Conservation (phyloP, 2,329 filamentous ascomycete species). For the Dryadomyces sulphureus region DNA sequence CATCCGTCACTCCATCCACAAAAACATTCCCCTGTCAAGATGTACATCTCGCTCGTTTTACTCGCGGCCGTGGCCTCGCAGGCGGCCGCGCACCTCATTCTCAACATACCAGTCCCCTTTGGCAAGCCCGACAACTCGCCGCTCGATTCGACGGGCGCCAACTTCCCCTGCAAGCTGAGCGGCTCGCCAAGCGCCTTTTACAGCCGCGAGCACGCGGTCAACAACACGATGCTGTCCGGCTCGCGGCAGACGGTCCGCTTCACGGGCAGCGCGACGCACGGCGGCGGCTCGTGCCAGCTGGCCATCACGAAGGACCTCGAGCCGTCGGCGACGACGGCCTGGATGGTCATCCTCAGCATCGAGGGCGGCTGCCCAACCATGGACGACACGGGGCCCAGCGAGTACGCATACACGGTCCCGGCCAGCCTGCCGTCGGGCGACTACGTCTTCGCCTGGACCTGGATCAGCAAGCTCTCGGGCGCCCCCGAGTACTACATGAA, state of each 20-base stretch:
- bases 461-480: constrained; percentile 41
- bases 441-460: constrained; percentile 46
- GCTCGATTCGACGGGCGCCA: constrained; percentile 9
- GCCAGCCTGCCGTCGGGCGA: constrained; percentile 14
- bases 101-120: constrained; percentile 11
- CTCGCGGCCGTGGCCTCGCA: constrained; percentile 2
- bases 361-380: constrained; percentile 17
- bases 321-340: constrained; percentile 13
- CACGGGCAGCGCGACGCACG: constrained; percentile 16
- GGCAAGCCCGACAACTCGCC: constrained; percentile 11
- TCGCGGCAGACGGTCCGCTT: constrained; percentile 13
- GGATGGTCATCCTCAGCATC: constrained; percentile 18
- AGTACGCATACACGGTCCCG: constrained; percentile 16
- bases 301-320: constrained; percentile 13
- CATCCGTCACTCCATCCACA: no score
- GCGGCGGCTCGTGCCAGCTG: constrained; percentile 19
- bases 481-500: constrained; percentile 57
- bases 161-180: constrained; percentile 17
- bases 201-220: constrained; percentile 3
- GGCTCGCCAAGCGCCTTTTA: constrained; percentile 27
- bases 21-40: no score
- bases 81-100: constrained; percentile 10
- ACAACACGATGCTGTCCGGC: constrained; percentile 12
- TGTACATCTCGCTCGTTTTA: background rate
- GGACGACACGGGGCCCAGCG: constrained; percentile 11